Evolutionary conservation across 2,329 filamentous ascomycete species (phyloP), one percentile per base, ranked within the genome.

Genomic region (Thyridium curvatum): DNA sequence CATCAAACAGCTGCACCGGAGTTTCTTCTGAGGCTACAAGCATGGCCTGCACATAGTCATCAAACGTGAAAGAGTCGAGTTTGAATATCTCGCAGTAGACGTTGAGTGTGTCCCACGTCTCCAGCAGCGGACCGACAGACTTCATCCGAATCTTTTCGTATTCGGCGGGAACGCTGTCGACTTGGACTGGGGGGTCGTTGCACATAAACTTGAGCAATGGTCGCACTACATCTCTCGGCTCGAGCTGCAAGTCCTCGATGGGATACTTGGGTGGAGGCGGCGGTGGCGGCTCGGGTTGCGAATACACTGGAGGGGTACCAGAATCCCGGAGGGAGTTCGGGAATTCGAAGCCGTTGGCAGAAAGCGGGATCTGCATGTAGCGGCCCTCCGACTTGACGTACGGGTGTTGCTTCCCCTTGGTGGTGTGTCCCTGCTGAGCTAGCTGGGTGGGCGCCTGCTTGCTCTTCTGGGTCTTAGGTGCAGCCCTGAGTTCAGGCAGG

Each of bases 41-140:
- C 71, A 98, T 81, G 1, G 90, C 84, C 56, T 97, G 85, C 4
- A 95, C 73, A 52, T 90, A 97, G 59, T 98, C 93, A 58, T 98
- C 93, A 53, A 97, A 94, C 0, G 91, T 97, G 56, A 98, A 98
- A 0, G 91, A 97, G 60, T 98, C 93, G 18, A 98, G 72, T 53
- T 87, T 79, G 55, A 94, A 94, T 14, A 96, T 84, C 53, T 95
- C 88, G 55, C 89, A 94, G 56, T 96, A 96, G n/a, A 98, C 91
- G 53, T 96, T 98, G 28, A 98, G 72, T 0, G 90, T 96, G 52
- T 96, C 89, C 93, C 93, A 98, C 0, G 86, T 87, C 62, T 96
- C 91, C 17, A 98, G 65, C 13, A 97, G 67, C 3, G 80, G 74
- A 0, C 90, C 89, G n/a, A 96, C 78, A 4, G 88, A 91, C 51